Percentiles rank a stretch among this genome's conserved stretches.
These are phyloP conservation scores for Leccinellum albellum DNA, from an alignment of 768 basidiomycete species.

Conservation along the genomic window DNA sequence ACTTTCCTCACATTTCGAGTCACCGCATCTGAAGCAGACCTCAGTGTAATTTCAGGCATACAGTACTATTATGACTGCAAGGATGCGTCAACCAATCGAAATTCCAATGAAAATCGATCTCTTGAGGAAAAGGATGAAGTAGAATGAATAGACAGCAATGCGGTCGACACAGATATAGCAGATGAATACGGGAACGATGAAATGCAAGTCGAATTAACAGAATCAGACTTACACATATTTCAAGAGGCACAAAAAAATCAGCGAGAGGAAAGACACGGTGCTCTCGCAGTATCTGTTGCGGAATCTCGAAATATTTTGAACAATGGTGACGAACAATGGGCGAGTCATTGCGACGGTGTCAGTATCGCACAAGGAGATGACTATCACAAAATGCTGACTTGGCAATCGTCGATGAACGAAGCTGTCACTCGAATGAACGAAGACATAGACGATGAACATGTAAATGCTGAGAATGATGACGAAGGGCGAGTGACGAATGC, in stretches of 20 bases:
- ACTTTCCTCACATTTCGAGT: neutral
- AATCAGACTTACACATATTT: neutral
- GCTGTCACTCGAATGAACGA: too few species aligned
- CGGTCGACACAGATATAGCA: neutral
- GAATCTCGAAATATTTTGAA: neutral
- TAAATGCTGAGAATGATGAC: too few species aligned
- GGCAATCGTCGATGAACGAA: too few species aligned
- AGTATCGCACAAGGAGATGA: too few species aligned
- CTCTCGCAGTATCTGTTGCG: neutral
- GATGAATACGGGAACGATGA: too few species aligned
- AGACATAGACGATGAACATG: too few species aligned
- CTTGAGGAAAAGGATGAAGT: too few species aligned
- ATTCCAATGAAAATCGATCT: neutral
- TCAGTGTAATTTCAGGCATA: neutral
- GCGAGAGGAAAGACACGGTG: neutral
- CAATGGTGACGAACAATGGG: neutral
- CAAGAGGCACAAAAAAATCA: neutral
- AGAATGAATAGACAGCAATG: too few species aligned
- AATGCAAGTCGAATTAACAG: neutral
- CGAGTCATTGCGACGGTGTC: neutral
- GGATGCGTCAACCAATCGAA: neutral
- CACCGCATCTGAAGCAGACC: neutral
- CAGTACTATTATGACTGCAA: neutral
- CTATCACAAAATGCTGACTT: too few species aligned
- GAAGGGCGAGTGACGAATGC: too few species aligned